Percentiles rank a stretch among this genome's conserved stretches.
Evolutionary conservation across 345 rosid species (phyloP).

Genomic region (Erysimum cheiranthoides): DNA sequence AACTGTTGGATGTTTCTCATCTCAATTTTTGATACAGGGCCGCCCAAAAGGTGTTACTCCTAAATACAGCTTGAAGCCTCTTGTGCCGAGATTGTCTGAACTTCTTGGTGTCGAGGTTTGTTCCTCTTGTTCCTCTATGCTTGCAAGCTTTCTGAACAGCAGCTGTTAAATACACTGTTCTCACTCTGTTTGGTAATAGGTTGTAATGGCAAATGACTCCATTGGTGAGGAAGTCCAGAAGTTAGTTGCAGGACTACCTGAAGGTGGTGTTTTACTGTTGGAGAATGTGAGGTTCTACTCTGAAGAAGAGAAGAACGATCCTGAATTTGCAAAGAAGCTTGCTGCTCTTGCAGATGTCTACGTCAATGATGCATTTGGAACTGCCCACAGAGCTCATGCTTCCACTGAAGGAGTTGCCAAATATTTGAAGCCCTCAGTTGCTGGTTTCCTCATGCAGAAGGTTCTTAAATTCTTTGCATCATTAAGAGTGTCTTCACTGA

Average conservation of each 20-base stretch:
- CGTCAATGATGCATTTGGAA: slow-evolving; percentile 97
- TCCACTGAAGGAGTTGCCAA: slow-evolving; percentile 95
- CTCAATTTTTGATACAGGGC: slow-evolving; percentile 60
- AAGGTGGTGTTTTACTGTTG: slow-evolving; percentile 87
- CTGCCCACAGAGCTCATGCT: slow-evolving; percentile 98
- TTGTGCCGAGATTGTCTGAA: slow-evolving; percentile 81
- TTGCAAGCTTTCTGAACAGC: not conserved
- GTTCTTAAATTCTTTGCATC: slow-evolving; percentile 38
- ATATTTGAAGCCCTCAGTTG: slow-evolving; percentile 89
- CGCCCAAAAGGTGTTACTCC: slow-evolving; percentile 95
- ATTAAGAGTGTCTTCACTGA: not conserved
- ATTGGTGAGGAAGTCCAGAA: slow-evolving; percentile 92
- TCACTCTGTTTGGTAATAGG: slow-evolving; percentile 47
- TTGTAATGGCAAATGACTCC: slow-evolving; percentile 85
- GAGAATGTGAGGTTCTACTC: slow-evolving; percentile 93
- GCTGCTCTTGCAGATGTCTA: slow-evolving; percentile 87
- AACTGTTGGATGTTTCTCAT: slow-evolving; percentile 21
- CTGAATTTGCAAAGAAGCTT: slow-evolving; percentile 93
- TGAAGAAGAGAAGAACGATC: slow-evolving; percentile 96
- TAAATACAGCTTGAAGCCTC: slow-evolving; percentile 89
- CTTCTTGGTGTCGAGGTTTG: slow-evolving; percentile 87
- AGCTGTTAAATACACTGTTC: not conserved
- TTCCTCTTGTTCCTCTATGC: not conserved
- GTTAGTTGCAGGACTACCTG: slow-evolving; percentile 79
- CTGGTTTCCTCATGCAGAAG: slow-evolving; percentile 98